A percentile compares a stretch with the other conserved stretches of the same genome.
Conservation (phyloP, 805 yeast species). For the Kazachstania africana region DNA sequence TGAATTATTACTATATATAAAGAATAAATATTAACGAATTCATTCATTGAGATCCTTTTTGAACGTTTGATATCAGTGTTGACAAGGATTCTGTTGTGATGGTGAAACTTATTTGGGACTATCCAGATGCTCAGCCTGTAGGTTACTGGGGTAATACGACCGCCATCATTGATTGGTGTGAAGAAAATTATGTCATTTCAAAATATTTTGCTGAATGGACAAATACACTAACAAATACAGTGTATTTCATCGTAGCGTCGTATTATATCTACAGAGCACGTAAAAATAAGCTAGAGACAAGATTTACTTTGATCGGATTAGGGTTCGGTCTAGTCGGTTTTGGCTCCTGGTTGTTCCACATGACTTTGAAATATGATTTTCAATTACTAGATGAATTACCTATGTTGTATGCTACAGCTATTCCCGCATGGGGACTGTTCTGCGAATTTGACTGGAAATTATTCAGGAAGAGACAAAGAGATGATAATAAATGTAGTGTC, state of each 20-base stretch:
- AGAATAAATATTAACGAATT: no score
- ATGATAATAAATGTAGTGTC: constrained; percentile 2
- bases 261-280: constrained; percentile 53
- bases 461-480: constrained; percentile 20
- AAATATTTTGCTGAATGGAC: constrained; percentile 82
- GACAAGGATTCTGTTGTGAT: no score
- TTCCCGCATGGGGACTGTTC: constrained; percentile 80
- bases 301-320: constrained; percentile 59
- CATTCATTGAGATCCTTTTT: no score
- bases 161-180: constrained; percentile 98
- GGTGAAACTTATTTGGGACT: constrained; percentile 27
- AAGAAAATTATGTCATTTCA: constrained; percentile 85
- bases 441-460: constrained; percentile 33
- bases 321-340: constrained; percentile 87
- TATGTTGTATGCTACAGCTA: constrained; percentile 95
- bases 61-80: no score
- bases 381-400: constrained; percentile 93
- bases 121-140: constrained; percentile 40
- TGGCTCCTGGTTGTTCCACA: constrained; percentile 92
- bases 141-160: constrained; percentile 81
- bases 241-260: constrained; percentile 44
- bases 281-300: constrained; percentile 47
- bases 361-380: constrained; percentile 83
- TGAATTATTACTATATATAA: no score
- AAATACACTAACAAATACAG: constrained; percentile 70